These are phyloP conservation scores for Iberis pinnata DNA, from an alignment of 345 rosid species.

Conservation along the genomic window DNA sequence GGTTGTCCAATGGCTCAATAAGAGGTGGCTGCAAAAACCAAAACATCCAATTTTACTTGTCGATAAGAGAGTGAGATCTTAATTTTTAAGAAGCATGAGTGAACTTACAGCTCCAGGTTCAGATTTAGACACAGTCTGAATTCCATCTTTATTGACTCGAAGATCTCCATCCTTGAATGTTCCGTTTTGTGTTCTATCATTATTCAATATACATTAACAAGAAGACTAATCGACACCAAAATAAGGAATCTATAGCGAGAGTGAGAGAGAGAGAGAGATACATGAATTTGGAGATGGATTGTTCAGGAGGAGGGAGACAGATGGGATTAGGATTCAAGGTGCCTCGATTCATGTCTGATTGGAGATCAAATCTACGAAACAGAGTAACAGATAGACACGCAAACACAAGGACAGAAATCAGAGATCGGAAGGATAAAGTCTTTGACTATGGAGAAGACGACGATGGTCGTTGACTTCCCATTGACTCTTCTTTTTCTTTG, in stretches of 20 bases:
- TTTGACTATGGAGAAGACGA: slow-evolving; percentile 17
- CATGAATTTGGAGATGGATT: slow-evolving; percentile 63
- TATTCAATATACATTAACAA: slow-evolving; percentile 5
- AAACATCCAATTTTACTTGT: background rate
- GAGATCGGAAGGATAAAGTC: slow-evolving; percentile 9
- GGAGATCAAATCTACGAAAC: slow-evolving; percentile 10
- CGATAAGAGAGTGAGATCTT: slow-evolving; percentile 9
- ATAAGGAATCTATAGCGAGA: background rate
- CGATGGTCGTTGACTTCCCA: slow-evolving; percentile 24
- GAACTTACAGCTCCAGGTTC: slow-evolving; percentile 51
- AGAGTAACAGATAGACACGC: slow-evolving; percentile 4
- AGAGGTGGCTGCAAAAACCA: slow-evolving; percentile 54
- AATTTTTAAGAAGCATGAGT: slow-evolving; percentile 3
- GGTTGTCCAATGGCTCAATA: slow-evolving; percentile 57
- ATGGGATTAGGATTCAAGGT: slow-evolving; percentile 42
- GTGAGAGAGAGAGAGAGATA: slow-evolving; percentile 17
- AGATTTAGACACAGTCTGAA: slow-evolving; percentile 53
- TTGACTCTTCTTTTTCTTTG: slow-evolving; percentile 22
- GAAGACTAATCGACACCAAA: background rate
- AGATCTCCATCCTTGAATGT: slow-evolving; percentile 89
- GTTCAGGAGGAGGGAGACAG: slow-evolving; percentile 56
- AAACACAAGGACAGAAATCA: background rate
- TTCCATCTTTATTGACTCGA: slow-evolving; percentile 81
- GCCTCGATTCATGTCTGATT: slow-evolving; percentile 51
- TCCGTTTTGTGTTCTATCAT: slow-evolving; percentile 68